A percentile compares a stretch with the other conserved stretches of the same genome.
phyloP scores from a whole-genome alignment of 2,329 filamentous ascomycete genomes.

The Hypoxylon sp. region DNA sequence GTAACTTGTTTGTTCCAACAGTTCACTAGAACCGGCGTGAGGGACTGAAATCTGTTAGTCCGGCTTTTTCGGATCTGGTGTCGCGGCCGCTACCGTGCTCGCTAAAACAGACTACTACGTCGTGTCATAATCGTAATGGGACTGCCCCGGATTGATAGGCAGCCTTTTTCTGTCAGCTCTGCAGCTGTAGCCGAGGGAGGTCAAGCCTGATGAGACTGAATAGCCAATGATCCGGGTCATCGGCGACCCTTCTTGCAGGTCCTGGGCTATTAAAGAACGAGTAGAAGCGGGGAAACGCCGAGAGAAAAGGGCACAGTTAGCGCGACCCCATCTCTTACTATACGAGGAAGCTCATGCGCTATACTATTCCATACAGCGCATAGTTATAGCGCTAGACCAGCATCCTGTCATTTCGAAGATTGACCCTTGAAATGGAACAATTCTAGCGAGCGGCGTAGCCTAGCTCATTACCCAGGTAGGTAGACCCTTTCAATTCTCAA shows the following conservation, averaged over 20 bases:
- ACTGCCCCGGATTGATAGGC: constrained; percentile 19
- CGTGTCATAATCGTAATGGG: constrained; percentile 29
- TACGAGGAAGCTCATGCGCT: constrained; percentile 31
- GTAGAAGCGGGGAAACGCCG: constrained; percentile 22
- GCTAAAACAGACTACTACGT: constrained; percentile 22
- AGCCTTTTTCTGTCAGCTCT: constrained; percentile 16
- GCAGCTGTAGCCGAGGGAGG: constrained; percentile 26
- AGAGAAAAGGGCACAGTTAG: constrained; percentile 14
- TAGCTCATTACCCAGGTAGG: background rate
- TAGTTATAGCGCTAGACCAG: constrained; percentile 25
- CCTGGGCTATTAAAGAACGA: background rate
- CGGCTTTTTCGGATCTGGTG: constrained; percentile 28
- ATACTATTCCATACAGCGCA: constrained; percentile 17
- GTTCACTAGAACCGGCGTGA: constrained; percentile 2
- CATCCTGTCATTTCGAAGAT: constrained; percentile 13
- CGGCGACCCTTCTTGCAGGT: constrained; percentile 26
- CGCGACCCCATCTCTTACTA: constrained; percentile 21
- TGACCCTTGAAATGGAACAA: background rate
- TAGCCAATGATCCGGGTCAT: constrained; percentile 22
- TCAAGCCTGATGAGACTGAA: constrained; percentile 15
- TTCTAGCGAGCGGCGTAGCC: background rate
- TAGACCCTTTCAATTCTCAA: constrained; percentile 1
- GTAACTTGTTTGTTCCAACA: constrained; percentile 5
- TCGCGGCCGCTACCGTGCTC: constrained; percentile 28
- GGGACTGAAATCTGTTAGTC: constrained; percentile 1